Conservation (phyloP, 495 filamentous ascomycete genomes). For the Letharia columbiana region DNA sequence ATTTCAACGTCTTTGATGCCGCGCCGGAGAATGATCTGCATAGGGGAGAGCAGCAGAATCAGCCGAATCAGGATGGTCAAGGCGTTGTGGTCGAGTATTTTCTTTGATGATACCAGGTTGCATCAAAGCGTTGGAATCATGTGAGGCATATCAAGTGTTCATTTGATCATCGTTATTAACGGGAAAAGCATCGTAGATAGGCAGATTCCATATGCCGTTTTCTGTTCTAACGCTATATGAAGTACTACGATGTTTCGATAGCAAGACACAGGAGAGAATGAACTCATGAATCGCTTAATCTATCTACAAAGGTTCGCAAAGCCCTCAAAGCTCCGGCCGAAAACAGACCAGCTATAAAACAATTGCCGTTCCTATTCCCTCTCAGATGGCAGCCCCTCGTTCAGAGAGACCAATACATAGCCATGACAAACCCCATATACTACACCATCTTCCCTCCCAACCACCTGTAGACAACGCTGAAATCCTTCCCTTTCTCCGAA, state of each 20-base stretch:
- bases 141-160: background rate
- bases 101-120: constrained; percentile 45
- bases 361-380: background rate
- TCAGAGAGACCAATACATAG: background rate
- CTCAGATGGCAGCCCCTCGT: background rate
- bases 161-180: background rate
- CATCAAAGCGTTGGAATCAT: background rate
- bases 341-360: background rate
- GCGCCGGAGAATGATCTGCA: constrained; percentile 92
- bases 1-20: constrained; percentile 95
- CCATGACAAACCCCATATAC: background rate
- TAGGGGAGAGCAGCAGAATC: constrained; percentile 64
- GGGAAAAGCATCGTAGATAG: background rate
- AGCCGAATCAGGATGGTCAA: constrained; percentile 49
- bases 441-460: constrained; percentile 35
- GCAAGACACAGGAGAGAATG: background rate
- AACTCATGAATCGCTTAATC: background rate
- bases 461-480: constrained; percentile 78
- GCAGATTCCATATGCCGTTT: background rate
- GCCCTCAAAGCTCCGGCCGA: background rate
- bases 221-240: background rate
- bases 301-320: background rate
- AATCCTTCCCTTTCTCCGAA: constrained; percentile 62
- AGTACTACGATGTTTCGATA: background rate
- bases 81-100: constrained; percentile 65